Conservation (phyloP, 768 basidiomycete genomes). For the Phlegmacium glaucopus region DNA sequence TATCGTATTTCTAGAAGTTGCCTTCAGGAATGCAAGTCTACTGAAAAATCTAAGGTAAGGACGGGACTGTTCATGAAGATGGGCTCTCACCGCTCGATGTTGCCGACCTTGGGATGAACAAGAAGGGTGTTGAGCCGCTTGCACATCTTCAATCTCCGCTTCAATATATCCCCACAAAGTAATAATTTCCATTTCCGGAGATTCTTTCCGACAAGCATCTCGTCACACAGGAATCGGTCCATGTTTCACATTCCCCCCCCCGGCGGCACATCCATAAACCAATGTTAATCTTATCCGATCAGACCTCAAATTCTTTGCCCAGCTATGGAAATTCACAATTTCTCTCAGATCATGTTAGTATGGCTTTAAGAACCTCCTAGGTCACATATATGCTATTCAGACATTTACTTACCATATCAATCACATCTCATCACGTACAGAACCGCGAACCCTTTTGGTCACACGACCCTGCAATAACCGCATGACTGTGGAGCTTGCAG, state of each 20-base stretch:
- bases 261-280: no score
- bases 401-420: no score
- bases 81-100: conserved; percentile 7
- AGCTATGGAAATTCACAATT: no score
- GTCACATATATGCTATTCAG: no score
- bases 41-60: conserved; percentile 3
- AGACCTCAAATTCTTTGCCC: no score
- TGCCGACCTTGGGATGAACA: conserved; percentile 18
- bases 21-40: conserved; percentile 1
- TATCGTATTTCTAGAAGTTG: conserved; percentile 4
- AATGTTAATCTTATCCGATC: no score
- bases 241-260: not conserved
- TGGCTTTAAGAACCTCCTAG: no score
- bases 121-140: conserved; percentile 25
- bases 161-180: conserved; percentile 15
- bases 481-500: conserved; percentile 33
- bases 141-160: conserved; percentile 31
- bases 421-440: no score
- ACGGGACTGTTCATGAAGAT: not conserved
- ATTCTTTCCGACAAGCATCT: no score
- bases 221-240: conserved; percentile 15
- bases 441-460: conserved; percentile 3
- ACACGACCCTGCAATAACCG: conserved; percentile 22
- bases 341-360: no score
- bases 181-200: conserved; percentile 5